Conservation (phyloP, 306 rosid species). For the Fagus crenata region DNA sequence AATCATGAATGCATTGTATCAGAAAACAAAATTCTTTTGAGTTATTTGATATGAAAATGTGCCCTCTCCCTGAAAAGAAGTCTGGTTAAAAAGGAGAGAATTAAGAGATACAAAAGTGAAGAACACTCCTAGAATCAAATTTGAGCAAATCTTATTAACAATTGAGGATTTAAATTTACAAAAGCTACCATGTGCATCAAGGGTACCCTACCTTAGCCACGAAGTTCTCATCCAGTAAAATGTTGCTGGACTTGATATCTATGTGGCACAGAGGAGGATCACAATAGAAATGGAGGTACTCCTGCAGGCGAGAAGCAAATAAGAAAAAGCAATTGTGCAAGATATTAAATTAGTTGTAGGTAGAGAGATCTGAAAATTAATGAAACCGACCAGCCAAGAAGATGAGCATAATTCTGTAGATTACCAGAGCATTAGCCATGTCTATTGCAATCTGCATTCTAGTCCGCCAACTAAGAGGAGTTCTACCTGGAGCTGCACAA, state of each 20-base stretch:
- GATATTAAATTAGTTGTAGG: neutral
- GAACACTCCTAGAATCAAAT: neutral
- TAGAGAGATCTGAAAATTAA: slow-evolving; percentile 3
- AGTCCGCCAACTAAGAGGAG: slow-evolving; percentile 81
- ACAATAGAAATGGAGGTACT: slow-evolving; percentile 95
- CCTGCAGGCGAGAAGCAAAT: slow-evolving; percentile 57
- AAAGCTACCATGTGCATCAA: slow-evolving; percentile 25
- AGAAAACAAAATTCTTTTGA: neutral
- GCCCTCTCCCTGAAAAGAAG: neutral
- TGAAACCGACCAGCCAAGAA: slow-evolving; percentile 18
- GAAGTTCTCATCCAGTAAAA: slow-evolving; percentile 78
- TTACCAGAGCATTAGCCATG: slow-evolving; percentile 96
- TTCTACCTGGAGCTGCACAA: slow-evolving; percentile 39
- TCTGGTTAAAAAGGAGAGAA: neutral
- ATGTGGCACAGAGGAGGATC: slow-evolving; percentile 97
- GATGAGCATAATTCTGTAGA: slow-evolving; percentile 20
- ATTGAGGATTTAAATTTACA: neutral
- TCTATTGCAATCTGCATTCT: slow-evolving; percentile 92
- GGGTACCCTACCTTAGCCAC: slow-evolving; percentile 76
- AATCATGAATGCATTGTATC: neutral
- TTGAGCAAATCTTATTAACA: neutral
- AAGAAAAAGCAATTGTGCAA: slow-evolving; percentile 14
- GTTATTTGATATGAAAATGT: neutral
- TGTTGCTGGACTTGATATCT: slow-evolving; percentile 95
- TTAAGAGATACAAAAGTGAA: neutral